phyloP scores from a whole-genome alignment of 331 rosid species.

The Ulmus americana region DNA sequence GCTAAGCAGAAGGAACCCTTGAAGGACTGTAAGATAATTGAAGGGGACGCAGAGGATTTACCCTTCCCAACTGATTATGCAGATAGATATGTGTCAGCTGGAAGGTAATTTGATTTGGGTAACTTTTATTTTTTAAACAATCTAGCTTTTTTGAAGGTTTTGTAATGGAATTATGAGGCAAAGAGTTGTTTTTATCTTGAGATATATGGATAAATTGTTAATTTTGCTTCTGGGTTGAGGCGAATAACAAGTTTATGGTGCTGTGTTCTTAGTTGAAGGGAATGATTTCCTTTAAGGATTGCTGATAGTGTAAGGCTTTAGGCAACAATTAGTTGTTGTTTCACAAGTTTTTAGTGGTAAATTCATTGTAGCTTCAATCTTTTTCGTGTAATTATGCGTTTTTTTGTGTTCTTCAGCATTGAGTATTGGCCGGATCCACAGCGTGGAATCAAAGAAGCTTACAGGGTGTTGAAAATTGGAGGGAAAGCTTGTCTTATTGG shows the following conservation, averaged over 20 bases:
- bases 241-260: background rate
- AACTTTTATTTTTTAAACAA: background rate
- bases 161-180: too few species aligned
- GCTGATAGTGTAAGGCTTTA: too few species aligned
- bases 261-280: too few species aligned
- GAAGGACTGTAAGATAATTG: constrained; percentile 71
- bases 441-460: constrained; percentile 91
- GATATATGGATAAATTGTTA: too few species aligned
- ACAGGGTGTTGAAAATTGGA: constrained; percentile 82
- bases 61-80: constrained; percentile 86
- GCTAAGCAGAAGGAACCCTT: constrained; percentile 84
- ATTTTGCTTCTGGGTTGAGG: background rate
- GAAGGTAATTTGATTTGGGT: constrained; percentile 45
- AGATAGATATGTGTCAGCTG: constrained; percentile 81
- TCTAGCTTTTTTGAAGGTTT: too few species aligned
- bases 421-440: constrained; percentile 98
- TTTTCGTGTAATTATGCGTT: constrained; percentile 4
- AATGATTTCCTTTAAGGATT: too few species aligned
- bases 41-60: constrained; percentile 85
- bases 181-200: too few species aligned
- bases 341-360: background rate
- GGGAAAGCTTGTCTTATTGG: constrained; percentile 82
- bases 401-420: constrained; percentile 44
- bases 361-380: background rate
- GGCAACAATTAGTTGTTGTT: background rate